Conservation (phyloP, 176 grass and related monocot genomes). For the Chrysopogon serrulatus region DNA sequence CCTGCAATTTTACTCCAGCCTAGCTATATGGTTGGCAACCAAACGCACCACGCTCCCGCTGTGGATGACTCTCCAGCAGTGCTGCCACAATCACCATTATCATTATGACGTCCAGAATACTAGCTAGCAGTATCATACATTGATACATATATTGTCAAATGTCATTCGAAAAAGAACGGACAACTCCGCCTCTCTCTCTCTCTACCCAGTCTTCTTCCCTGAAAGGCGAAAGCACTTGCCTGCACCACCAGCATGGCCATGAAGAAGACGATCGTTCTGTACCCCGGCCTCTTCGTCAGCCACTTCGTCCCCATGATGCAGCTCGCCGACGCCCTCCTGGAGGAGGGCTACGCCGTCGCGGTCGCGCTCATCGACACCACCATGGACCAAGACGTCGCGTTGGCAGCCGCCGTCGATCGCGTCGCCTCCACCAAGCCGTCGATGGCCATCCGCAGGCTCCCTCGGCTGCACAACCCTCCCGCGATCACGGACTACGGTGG, state of each 20-base stretch:
- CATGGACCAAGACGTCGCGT: background rate
- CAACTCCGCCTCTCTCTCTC: too few relatives aligned
- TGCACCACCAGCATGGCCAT: background rate
- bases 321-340: conserved; percentile 28
- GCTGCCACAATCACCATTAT: too few relatives aligned
- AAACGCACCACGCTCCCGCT: background rate
- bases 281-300: conserved; percentile 22
- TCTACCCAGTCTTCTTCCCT: background rate
- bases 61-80: background rate
- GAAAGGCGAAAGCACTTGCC: background rate
- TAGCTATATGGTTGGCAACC: background rate
- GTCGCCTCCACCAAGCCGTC: conserved; percentile 17
- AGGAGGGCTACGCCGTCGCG: conserved; percentile 7
- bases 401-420: conserved; percentile 22
- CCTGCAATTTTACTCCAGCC: background rate
- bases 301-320: conserved; percentile 18
- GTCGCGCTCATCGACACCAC: conserved; percentile 35
- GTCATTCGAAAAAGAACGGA: background rate
- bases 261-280: conserved; percentile 35
- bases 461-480: background rate
- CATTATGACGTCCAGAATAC: too few relatives aligned
- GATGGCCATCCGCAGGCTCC: conserved; percentile 30
- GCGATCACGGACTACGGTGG: background rate
- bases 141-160: too few relatives aligned
- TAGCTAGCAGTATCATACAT: too few relatives aligned